phyloP scores from a whole-genome alignment of 257 asterid species.

The Scutellaria baicalensis region DNA sequence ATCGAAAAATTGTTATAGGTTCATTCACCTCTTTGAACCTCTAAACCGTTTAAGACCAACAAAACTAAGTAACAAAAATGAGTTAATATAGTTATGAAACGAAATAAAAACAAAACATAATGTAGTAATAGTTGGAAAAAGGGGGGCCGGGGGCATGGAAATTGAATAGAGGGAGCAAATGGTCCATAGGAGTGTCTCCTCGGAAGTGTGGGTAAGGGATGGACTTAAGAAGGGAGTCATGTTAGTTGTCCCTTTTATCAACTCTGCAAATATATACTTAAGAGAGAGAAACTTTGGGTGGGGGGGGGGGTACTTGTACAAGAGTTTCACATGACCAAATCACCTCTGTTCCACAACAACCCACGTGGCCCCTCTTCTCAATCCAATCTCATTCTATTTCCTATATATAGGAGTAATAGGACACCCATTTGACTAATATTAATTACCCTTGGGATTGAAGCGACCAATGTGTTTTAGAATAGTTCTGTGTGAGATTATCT shows the following conservation, averaged over 20 bases:
- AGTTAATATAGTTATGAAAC: background rate
- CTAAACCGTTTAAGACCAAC: no score
- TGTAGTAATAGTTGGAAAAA: background rate
- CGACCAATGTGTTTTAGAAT: no score
- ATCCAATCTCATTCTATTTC: background rate
- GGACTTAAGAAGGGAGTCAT: conserved; percentile 30
- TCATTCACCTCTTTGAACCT: no score
- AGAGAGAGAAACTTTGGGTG: no score
- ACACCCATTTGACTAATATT: background rate
- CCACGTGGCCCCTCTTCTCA: conserved; percentile 33
- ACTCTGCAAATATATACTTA: background rate
- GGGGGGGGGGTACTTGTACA: conserved; percentile 24
- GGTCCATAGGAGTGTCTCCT: conserved; percentile 35
- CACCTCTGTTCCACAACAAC: conserved; percentile 34
- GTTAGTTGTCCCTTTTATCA: conserved; percentile 28
- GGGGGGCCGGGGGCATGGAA: conserved; percentile 5
- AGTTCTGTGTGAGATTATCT: no score
- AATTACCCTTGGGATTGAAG: no score
- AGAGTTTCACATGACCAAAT: conserved; percentile 43
- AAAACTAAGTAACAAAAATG: background rate
- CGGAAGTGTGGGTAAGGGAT: conserved; percentile 29
- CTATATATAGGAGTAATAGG: background rate
- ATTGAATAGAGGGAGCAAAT: conserved; percentile 25
- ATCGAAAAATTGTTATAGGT: no score
- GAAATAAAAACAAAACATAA: background rate